Percentiles rank a stretch among this genome's conserved stretches.
Evolutionary conservation across 192 early-diverging fungal species (phyloP).

Genomic region (Dimargaris verticillata): DNA sequence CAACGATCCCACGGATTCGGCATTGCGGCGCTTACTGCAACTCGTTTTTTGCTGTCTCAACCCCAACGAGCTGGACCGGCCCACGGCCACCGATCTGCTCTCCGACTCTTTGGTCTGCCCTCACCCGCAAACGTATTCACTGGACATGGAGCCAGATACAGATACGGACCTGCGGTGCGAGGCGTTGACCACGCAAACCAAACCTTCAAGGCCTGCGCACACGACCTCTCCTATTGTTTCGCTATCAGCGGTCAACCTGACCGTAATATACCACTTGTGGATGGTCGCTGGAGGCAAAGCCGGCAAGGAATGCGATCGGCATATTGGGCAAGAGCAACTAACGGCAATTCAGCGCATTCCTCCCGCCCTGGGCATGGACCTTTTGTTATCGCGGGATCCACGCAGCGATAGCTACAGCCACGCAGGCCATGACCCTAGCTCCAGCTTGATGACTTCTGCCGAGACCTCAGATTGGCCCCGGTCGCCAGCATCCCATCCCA

Average conservation of each 20-base stretch:
- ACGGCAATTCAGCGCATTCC: slow-evolving; percentile 39
- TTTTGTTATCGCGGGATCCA: no score
- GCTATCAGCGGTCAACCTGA: neutral
- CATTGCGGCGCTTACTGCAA: no score
- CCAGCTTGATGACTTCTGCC: no score
- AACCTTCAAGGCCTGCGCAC: neutral
- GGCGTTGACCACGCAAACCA: neutral
- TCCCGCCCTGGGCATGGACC: neutral
- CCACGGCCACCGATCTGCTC: neutral
- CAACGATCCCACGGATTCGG: no score
- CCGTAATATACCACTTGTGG: slow-evolving; percentile 43
- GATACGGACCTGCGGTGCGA: neutral
- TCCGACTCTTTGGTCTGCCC: neutral
- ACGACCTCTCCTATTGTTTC: neutral
- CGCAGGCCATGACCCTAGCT: no score
- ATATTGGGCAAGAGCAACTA: slow-evolving; percentile 27
- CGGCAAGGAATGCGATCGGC: slow-evolving; percentile 32
- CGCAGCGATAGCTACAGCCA: no score
- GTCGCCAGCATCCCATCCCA: no score
- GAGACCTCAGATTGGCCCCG: no score
- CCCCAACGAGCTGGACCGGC: neutral
- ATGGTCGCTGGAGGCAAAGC: slow-evolving; percentile 46
- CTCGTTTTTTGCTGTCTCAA: neutral
- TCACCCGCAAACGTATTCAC: neutral
- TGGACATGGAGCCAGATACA: no score